Conservation (phyloP, 768 basidiomycete genomes). For the Mycena polygramma region DNA sequence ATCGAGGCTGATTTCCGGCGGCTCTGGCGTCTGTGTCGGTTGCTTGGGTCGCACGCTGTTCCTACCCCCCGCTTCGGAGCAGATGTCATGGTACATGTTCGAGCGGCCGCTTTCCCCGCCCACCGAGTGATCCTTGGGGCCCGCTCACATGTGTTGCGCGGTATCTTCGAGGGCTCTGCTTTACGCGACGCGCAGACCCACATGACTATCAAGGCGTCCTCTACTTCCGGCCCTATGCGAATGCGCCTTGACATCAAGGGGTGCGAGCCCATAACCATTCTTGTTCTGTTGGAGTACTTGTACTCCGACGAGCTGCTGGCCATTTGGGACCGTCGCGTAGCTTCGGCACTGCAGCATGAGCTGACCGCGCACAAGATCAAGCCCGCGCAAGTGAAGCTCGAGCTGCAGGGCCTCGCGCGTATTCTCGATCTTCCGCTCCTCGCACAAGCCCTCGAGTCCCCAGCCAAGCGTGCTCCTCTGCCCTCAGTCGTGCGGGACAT, state of each 20-base stretch:
- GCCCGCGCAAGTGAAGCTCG: constrained; percentile 65
- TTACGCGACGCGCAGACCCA: constrained; percentile 31
- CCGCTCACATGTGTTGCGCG: constrained; percentile 63
- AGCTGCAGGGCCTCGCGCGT: constrained; percentile 71
- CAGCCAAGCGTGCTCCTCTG: constrained; percentile 66
- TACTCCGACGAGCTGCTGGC: constrained; percentile 89
- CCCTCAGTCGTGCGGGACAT: constrained; percentile 68
- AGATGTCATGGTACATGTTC: constrained; percentile 68
- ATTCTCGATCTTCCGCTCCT: constrained; percentile 72
- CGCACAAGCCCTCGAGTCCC: constrained; percentile 65
- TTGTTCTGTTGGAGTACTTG: constrained; percentile 87
- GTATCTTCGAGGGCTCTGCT: constrained; percentile 53
- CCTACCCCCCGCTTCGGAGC: constrained; percentile 63
- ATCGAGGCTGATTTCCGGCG: constrained; percentile 54
- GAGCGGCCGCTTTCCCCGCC: constrained; percentile 63
- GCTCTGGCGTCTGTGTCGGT: constrained; percentile 49
- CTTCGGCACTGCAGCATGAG: constrained; percentile 54
- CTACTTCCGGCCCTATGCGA: constrained; percentile 37
- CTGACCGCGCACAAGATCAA: constrained; percentile 57
- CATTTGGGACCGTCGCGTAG: constrained; percentile 85
- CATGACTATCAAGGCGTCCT: constrained; percentile 33
- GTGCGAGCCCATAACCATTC: constrained; percentile 73
- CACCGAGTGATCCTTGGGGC: constrained; percentile 78
- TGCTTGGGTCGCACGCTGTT: constrained; percentile 46
- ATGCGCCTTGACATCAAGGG: constrained; percentile 62